These are phyloP conservation scores for Penicillium nordicum DNA, from an alignment of 2,329 filamentous ascomycete genomes.

Conservation along the genomic window DNA sequence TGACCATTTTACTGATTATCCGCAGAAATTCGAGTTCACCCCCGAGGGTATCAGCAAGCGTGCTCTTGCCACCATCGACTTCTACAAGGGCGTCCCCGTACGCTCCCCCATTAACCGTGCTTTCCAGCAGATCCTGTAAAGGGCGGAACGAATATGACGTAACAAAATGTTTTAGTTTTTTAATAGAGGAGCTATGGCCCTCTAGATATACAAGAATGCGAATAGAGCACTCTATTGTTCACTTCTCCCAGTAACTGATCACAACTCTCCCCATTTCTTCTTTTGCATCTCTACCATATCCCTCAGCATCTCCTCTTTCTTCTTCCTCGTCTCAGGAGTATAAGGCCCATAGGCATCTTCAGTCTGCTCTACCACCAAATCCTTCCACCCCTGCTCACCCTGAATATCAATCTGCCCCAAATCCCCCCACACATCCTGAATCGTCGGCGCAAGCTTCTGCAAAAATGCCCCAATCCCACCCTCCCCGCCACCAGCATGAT, in stretches of 20 bases:
- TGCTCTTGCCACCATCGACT: slow-evolving; percentile 84
- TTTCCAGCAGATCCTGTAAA: slow-evolving; percentile 92
- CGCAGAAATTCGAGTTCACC: slow-evolving; percentile 97
- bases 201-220: slow-evolving; percentile 22
- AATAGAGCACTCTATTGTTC: slow-evolving; percentile 20
- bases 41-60: slow-evolving; percentile 96
- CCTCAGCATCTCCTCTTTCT: slow-evolving; percentile 28
- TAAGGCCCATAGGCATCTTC: slow-evolving; percentile 46
- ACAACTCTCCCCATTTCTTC: slow-evolving; percentile 1
- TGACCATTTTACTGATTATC: slow-evolving; percentile 9
- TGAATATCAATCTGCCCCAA: slow-evolving; percentile 37
- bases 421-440: slow-evolving; percentile 54
- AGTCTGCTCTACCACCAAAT: slow-evolving; percentile 45
- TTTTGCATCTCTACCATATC: slow-evolving; percentile 26
- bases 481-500: slow-evolving; percentile 56
- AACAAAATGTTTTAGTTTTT: slow-evolving; percentile 27
- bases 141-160: slow-evolving; percentile 12
- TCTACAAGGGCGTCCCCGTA: slow-evolving; percentile 94
- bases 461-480: slow-evolving; percentile 54
- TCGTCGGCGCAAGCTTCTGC: slow-evolving; percentile 55
- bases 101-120: slow-evolving; percentile 95
- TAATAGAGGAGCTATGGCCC: slow-evolving; percentile 28
- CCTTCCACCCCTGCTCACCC: slow-evolving; percentile 47
- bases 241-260: background rate
- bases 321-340: slow-evolving; percentile 16